Conservation (phyloP, 352 stramenopile genomes). For the Globisporangium okanoganense region DNA sequence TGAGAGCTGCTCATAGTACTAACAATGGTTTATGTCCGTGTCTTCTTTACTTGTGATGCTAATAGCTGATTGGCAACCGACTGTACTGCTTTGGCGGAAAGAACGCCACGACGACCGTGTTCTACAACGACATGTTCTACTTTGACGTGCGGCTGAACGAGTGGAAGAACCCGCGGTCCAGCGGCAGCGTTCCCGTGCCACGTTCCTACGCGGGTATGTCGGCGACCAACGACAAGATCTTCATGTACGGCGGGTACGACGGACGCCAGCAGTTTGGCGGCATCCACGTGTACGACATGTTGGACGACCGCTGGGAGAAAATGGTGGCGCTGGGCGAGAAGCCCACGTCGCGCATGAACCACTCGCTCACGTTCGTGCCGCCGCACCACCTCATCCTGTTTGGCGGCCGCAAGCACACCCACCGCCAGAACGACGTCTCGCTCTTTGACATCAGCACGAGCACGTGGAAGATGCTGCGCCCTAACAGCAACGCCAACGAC, state of each 20-base stretch:
- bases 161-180: slow-evolving; percentile 37
- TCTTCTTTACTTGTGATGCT: background rate
- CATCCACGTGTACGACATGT: slow-evolving; percentile 55
- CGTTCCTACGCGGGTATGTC: slow-evolving; percentile 52
- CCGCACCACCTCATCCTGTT: slow-evolving; percentile 58
- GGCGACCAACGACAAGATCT: slow-evolving; percentile 50
- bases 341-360: slow-evolving; percentile 52
- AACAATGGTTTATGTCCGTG: background rate
- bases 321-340: slow-evolving; percentile 28
- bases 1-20: background rate
- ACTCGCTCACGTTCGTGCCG: slow-evolving; percentile 47
- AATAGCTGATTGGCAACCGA: slow-evolving; percentile 45
- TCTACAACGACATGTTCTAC: slow-evolving; percentile 77
- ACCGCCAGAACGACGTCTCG: slow-evolving; percentile 53
- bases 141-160: slow-evolving; percentile 59
- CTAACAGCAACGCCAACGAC: slow-evolving; percentile 1
- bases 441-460: slow-evolving; percentile 38
- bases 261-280: slow-evolving; percentile 51
- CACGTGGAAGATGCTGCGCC: slow-evolving; percentile 27
- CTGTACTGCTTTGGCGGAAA: slow-evolving; percentile 75
- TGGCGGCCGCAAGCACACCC: slow-evolving; percentile 38
- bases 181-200: slow-evolving; percentile 31
- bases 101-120: slow-evolving; percentile 36
- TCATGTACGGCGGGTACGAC: slow-evolving; percentile 62
- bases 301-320: slow-evolving; percentile 48